These are phyloP conservation scores for Coniferiporia weirii DNA, from an alignment of 1,284 basidiomycete species.

Conservation along the genomic window DNA sequence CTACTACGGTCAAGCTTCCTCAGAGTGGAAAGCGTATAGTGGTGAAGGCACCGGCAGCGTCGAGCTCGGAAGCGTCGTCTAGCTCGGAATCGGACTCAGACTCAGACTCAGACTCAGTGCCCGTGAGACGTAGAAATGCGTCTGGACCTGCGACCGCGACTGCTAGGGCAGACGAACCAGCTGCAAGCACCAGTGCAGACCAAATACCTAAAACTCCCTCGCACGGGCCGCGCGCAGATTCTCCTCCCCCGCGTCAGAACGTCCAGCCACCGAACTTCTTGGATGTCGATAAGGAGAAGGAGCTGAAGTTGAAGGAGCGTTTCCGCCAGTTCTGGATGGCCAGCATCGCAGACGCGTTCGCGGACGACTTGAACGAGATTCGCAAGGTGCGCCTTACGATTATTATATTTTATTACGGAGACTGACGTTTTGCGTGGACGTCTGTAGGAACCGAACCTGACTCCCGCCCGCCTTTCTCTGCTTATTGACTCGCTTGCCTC, in stretches of 20 bases:
- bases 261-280: conserved; percentile 37
- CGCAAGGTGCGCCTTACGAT: conserved; percentile 48
- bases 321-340: conserved; percentile 81
- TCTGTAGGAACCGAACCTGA: conserved; percentile 64
- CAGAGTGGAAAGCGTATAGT: conserved; percentile 15
- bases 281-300: conserved; percentile 33
- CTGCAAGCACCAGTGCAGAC: conserved; percentile 18
- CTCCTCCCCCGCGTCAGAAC: conserved; percentile 50
- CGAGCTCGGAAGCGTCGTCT: conserved; percentile 17
- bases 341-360: conserved; percentile 71
- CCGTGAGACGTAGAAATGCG: conserved; percentile 2
- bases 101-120: conserved; percentile 23
- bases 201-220: conserved; percentile 11
- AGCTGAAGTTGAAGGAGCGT: conserved; percentile 51
- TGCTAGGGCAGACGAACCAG: conserved; percentile 9
- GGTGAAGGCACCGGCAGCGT: conserved; percentile 12
- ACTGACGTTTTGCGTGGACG: background rate
- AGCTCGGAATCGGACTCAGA: conserved; percentile 19
- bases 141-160: background rate
- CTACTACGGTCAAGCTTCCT: conserved; percentile 15
- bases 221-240: conserved; percentile 40
- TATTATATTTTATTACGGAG: background rate
- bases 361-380: conserved; percentile 70
- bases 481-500: conserved; percentile 75
- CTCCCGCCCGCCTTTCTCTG: conserved; percentile 55